Evolutionary conservation across 73 alveolate species (phyloP), one percentile per base, ranked within the genome.

Genomic region (Paramecium caudatum): DNA sequence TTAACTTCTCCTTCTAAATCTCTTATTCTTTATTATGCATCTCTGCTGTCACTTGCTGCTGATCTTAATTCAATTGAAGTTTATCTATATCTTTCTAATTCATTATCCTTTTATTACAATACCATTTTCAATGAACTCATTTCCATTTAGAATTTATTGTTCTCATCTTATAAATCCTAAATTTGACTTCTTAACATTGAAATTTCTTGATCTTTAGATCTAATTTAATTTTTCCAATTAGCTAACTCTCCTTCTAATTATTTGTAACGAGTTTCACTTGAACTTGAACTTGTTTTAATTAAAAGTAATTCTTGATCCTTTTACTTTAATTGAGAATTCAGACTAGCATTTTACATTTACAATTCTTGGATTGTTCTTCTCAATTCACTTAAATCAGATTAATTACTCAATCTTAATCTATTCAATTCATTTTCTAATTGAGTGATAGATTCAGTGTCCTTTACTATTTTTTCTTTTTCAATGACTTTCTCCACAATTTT

Each of bases 341-440:
- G 34, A 65, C 34, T 65, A 17, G 33, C 49, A 65, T 65, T 65
- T 36, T 33, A 13, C 47, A 33, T 65, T 21, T 65, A 12, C 34
- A 33, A 65, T 33, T 65, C 83, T 32, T 46, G 34, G 1, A 65
- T 13, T 65, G 27, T 3, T 65, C 83, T 36, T 65, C 49, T 65
- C n/a, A 65, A 65, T 32, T 65, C 83, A 36, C 47, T 33, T 33
- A 65, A 15, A 13, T 30, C 49, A n/a, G 27, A 32, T 65, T 65
- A 32, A 12, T 65, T 65, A 33, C 8, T 36, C n/a, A 65, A 33
- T 65, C 49, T 65, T 15, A 65, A 65, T 36, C 49, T 33, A 13
- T 36, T 65, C 32, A 65, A 65, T 65, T 65, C 47, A 65, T 30
- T 36, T 34, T 65, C 83, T 33, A 65, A 65, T 65, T 65, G 15